Evolutionary conservation across 495 filamentous ascomycete species (phyloP), one percentile per base, ranked within the genome.

Genomic region (Tuber magnatum): DNA sequence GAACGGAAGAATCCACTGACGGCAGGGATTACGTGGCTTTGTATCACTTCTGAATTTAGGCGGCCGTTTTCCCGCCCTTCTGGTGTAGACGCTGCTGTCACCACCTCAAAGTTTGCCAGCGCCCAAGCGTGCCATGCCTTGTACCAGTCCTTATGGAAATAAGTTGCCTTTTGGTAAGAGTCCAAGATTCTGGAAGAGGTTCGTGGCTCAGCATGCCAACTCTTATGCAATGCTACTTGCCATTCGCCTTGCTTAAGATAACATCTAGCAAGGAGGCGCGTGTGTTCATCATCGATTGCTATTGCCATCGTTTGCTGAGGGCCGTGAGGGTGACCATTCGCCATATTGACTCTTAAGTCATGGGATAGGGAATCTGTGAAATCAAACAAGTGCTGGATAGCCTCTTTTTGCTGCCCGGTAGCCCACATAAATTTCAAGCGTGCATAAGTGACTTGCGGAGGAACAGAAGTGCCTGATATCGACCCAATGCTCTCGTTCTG

Each of bases 81-180:
- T 42, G 70, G 73, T 71, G 75, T 78, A 35, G 77, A 75, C 2
- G 81, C 73, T 41, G 81, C 75, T 73, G 92, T 97, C 40, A 98
- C 94, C 61, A 98, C 94, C 83, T 99, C 94, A 81, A 98, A 99
- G 83, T 99, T 99, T 28, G 96, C 95, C 65, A 98, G 85, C n/a
- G 95, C 95, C 95, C 96, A 99, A 5, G 95, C 90, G 83, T 99
- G 95, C 95, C 95, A 99, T 32, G 95, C 95, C 84, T 98, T 99
- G 84, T 99, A 98, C 87, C 94, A 99, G 73, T 91, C 90, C 69
- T 91, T 90, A 78, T 98, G 92, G 84, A 96, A 97, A 39, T 92
- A 89, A 0, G 95, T 98, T 12, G 95, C 95, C 70, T 93, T 91
- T 28, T 90, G 88, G 84, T 97, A 99, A 12, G 95, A 93, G 48